phyloP scores from a whole-genome alignment of 2,329 filamentous ascomycete species.

The Aspergillus carbonarius region DNA sequence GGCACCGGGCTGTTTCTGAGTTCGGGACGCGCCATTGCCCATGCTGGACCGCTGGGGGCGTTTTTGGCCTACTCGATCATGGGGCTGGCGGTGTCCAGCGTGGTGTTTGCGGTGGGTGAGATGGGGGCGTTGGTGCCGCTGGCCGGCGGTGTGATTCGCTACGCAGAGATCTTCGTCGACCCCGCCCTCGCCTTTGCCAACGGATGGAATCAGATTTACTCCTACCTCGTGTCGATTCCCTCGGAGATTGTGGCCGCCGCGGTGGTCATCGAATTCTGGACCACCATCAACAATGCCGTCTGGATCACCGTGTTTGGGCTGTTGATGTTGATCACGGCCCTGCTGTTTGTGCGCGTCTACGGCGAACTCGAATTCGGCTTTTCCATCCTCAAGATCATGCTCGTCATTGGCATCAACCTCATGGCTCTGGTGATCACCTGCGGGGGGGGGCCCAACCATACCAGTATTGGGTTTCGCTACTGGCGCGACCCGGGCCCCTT shows the following conservation, averaged over 20 bases:
- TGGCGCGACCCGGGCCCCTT: constrained; percentile 45
- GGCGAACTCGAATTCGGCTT: constrained; percentile 57
- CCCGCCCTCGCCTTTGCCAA: constrained; percentile 36
- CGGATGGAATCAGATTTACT: constrained; percentile 43
- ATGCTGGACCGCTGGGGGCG: constrained; percentile 33
- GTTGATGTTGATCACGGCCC: constrained; percentile 34
- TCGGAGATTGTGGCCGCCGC: constrained; percentile 35
- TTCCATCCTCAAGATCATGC: constrained; percentile 57
- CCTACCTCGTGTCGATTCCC: constrained; percentile 33
- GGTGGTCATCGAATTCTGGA: constrained; percentile 61
- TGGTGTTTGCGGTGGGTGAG: constrained; percentile 38
- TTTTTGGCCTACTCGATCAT: constrained; percentile 41
- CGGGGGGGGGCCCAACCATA: constrained; percentile 48
- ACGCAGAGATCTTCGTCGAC: constrained; percentile 39
- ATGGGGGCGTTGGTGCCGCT: constrained; percentile 40
- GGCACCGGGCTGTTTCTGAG: constrained; percentile 40
- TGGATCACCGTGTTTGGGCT: constrained; percentile 49
- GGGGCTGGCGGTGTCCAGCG: constrained; percentile 35
- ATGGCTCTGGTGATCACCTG: constrained; percentile 50
- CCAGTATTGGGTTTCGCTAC: constrained; percentile 48
- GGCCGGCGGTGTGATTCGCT: constrained; percentile 39
- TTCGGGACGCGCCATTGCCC: constrained; percentile 34
- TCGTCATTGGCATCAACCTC: constrained; percentile 62
- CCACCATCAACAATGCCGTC: constrained; percentile 32
- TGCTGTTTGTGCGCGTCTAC: constrained; percentile 41